Conservation (phyloP, 371 early-diverging fungal species). For the Mucor velutinosus region DNA sequence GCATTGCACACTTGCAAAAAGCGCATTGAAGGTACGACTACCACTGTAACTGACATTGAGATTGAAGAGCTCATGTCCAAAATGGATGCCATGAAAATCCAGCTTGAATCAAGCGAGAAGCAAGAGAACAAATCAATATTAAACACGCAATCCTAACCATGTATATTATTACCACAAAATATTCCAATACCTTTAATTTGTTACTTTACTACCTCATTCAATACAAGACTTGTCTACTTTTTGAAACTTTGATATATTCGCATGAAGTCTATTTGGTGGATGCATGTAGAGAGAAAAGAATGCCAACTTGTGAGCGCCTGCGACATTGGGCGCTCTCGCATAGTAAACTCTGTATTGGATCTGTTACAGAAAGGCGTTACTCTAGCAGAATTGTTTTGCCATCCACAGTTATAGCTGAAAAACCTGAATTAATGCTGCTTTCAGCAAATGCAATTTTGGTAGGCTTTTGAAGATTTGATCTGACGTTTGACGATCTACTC, state of each 20-base stretch:
- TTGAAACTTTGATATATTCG: no score
- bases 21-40: constrained; percentile 4
- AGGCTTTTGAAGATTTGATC: neutral
- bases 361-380: no score
- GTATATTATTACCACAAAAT: no score
- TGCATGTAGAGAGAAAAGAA: no score
- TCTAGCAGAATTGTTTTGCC: neutral
- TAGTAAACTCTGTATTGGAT: no score
- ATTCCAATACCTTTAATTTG: no score
- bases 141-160: neutral
- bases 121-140: constrained; percentile 11
- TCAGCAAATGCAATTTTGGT: neutral
- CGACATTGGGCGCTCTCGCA: no score
- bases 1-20: constrained; percentile 11
- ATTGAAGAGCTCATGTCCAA: constrained; percentile 27
- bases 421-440: neutral
- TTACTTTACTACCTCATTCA: no score
- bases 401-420: neutral
- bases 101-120: constrained; percentile 21
- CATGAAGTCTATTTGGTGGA: no score
- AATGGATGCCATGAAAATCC: constrained; percentile 34
- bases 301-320: no score
- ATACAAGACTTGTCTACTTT: no score
- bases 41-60: constrained; percentile 22
- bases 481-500: neutral